phyloP scores from a whole-genome alignment of 2,329 filamentous ascomycete genomes.

The Trichoderma sp. region DNA sequence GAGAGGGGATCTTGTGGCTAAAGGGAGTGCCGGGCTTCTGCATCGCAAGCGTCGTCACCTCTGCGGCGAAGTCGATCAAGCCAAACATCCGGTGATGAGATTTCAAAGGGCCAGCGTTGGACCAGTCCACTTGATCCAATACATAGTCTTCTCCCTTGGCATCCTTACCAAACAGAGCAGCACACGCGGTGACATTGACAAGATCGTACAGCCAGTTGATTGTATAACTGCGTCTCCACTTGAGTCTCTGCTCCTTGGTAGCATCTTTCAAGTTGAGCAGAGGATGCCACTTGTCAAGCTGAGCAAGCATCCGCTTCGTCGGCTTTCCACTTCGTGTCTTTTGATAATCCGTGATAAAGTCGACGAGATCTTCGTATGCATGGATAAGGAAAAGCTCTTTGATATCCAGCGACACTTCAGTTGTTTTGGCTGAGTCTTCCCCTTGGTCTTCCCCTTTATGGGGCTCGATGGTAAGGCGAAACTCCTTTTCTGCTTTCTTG shows the following conservation, averaged over 20 bases:
- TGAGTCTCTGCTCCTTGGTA: conserved; percentile 41
- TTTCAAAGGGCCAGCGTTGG: conserved; percentile 36
- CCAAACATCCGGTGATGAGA: conserved; percentile 42
- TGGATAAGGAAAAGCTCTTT: conserved; percentile 48
- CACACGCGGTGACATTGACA: conserved; percentile 46
- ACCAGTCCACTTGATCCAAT: conserved; percentile 46
- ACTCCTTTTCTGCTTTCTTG: conserved; percentile 30
- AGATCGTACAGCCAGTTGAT: conserved; percentile 56
- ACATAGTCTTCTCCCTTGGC: conserved; percentile 36
- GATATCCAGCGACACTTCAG: conserved; percentile 35
- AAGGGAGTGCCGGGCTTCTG: conserved; percentile 44
- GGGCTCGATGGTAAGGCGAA: neutral
- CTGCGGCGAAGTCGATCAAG: conserved; percentile 47
- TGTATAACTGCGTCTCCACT: conserved; percentile 50
- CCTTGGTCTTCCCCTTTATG: neutral
- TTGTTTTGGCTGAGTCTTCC: neutral
- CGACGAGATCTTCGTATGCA: conserved; percentile 44
- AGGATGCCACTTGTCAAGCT: conserved; percentile 46
- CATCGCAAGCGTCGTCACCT: conserved; percentile 48
- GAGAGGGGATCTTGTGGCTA: conserved; percentile 44
- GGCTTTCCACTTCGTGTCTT: conserved; percentile 47
- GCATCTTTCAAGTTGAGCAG: conserved; percentile 39
- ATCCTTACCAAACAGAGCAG: conserved; percentile 42
- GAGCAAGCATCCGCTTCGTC: conserved; percentile 44
- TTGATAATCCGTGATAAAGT: conserved; percentile 49